Percentiles rank a stretch among this genome's conserved stretches.
Evolutionary conservation across 768 basidiomycete species (phyloP).

Genomic region (Serpula lacrymans): DNA sequence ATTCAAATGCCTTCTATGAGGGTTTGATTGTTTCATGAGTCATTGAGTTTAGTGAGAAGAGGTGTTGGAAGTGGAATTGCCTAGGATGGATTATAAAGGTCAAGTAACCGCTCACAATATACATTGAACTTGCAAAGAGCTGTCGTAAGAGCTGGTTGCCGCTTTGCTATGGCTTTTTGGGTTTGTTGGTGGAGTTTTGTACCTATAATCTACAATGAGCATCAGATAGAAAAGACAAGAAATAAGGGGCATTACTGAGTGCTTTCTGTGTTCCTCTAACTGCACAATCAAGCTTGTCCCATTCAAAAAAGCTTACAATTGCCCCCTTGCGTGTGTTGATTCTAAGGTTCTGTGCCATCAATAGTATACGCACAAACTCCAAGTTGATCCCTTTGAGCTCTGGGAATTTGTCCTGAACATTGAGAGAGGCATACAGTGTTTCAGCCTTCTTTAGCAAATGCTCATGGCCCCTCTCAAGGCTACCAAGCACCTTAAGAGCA

Average conservation of each 20-base stretch:
- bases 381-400: slow-evolving; percentile 26
- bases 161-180: slow-evolving; percentile 26
- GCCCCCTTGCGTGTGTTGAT: slow-evolving; percentile 33
- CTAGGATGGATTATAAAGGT: slow-evolving; percentile 15
- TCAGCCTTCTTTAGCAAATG: slow-evolving; percentile 23
- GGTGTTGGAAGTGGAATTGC: slow-evolving; percentile 29
- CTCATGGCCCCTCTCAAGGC: slow-evolving; percentile 16
- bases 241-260: slow-evolving; percentile 23
- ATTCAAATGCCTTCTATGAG: slow-evolving; percentile 37
- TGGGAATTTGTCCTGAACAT: slow-evolving; percentile 28
- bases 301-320: slow-evolving; percentile 33
- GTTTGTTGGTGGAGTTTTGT: slow-evolving; percentile 34
- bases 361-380: slow-evolving; percentile 26
- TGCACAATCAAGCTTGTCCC: slow-evolving; percentile 33
- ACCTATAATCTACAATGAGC: too few relatives aligned
- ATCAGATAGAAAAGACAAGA: too few relatives aligned
- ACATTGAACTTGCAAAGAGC: slow-evolving; percentile 30
- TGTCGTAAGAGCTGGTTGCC: slow-evolving; percentile 24
- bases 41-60: too few relatives aligned
- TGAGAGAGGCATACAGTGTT: slow-evolving; percentile 29
- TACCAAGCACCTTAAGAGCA: slow-evolving; percentile 10
- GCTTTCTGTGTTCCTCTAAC: slow-evolving; percentile 26
- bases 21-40: too few relatives aligned
- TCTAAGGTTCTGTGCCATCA: slow-evolving; percentile 35
- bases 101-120: slow-evolving; percentile 22